Conservation (phyloP, 345 rosid genomes). For the Pugionium cornutum region DNA sequence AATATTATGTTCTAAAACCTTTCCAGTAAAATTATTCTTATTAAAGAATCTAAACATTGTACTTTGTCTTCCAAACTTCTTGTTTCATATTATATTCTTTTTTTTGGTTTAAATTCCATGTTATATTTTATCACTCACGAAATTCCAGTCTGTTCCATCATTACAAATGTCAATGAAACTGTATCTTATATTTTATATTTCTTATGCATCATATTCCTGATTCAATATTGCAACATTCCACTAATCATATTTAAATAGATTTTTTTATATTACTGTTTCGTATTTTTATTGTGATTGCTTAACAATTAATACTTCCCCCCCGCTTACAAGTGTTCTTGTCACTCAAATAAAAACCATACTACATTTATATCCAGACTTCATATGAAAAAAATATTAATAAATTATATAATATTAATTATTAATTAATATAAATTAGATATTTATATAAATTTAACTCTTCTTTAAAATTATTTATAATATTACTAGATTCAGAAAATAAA, state of each 20-base stretch:
- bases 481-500: no score
- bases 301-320: no score
- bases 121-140: slow-evolving; percentile 1
- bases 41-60: slow-evolving; percentile 5
- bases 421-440: no score
- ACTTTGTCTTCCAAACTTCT: slow-evolving; percentile 16
- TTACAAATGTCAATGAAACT: background rate
- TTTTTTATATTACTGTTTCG: no score
- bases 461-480: no score
- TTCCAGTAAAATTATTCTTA: slow-evolving; percentile 3
- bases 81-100: slow-evolving; percentile 12
- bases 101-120: background rate
- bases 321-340: no score
- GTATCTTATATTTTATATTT: slow-evolving; percentile 8
- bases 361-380: no score
- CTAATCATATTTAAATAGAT: background rate
- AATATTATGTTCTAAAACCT: slow-evolving; percentile 8
- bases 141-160: slow-evolving; percentile 25
- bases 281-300: no score
- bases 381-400: no score
- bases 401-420: no score
- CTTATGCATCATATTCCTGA: slow-evolving; percentile 1
- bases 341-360: no score
- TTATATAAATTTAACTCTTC: no score
- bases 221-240: slow-evolving; percentile 4